Base-by-base conservation (phyloP, 2,329 filamentous ascomycete genomes). In the Lachnellula arida region DNA sequence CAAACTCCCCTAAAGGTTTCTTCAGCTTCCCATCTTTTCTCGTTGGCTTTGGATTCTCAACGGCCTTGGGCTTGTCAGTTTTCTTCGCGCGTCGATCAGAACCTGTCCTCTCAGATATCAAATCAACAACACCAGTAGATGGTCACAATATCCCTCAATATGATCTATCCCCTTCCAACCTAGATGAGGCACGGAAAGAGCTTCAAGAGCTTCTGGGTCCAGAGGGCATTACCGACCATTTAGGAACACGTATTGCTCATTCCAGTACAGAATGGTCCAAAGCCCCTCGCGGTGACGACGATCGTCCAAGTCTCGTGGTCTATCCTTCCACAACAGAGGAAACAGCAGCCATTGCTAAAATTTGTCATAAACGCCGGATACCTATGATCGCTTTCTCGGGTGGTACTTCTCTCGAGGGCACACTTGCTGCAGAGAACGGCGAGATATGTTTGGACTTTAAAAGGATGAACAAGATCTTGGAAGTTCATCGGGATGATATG, bases 391-490 rank as follows among this genome's bases (percentile, higher is more conserved):
- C 87, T 0, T 96, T 88, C 68, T 62, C 58, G 1, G 91, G 90
- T 2, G 91, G 91, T 14, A 88, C 88, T 0, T 93, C 88, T 63
- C 76, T 96, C 0, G 92, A 97, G 70, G 92, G 88, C 15, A 93
- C 96, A 70, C 96, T 95, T 70, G 88, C 89, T 0, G 88, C 91
- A 8, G 90, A 91, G 0, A 86, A 86, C 66, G 91, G 91, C 6
- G 92, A 91, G 9, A 82, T 97, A 67, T 92, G 88, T 63, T 86
- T 97, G 49, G 92, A 97, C 68, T 96, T 96, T 70, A 81, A 82
- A 1, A 82, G 82, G 65, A 97, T 97, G 92, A 86, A 96, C 70
- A 78, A 85, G 65, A 86, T 96, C 25, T 64, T 96, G 32, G 78
- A 85, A 53, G 78, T 96, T 52, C 88, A 96, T 71, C 85, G 88